phyloP scores from a whole-genome alignment of 345 rosid genomes.

The Lumnitzera racemosa region DNA sequence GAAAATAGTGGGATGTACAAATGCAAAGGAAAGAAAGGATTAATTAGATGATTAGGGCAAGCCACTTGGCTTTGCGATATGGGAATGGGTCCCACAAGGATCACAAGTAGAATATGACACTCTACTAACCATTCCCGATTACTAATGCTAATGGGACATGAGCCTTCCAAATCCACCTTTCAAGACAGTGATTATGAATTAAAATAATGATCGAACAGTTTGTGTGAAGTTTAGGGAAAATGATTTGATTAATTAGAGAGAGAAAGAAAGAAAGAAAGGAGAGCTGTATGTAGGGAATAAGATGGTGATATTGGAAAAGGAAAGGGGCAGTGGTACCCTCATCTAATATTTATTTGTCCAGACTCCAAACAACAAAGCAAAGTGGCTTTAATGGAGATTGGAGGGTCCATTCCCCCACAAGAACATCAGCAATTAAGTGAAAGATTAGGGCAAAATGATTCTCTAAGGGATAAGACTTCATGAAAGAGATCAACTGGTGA shows the following conservation, averaged over 20 bases:
- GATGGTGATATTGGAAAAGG: not conserved
- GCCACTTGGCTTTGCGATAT: not conserved
- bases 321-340: constrained; percentile 4
- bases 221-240: not conserved
- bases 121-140: constrained; percentile 25
- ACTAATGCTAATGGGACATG: constrained; percentile 11
- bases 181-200: constrained; percentile 3
- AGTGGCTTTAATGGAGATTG: constrained; percentile 28
- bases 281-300: constrained; percentile 7
- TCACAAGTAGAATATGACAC: constrained; percentile 38
- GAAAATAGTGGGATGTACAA: no score
- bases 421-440: constrained; percentile 38
- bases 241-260: constrained; percentile 1
- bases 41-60: not conserved
- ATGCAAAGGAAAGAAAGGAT: not conserved
- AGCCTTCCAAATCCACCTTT: constrained; percentile 17
- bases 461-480: constrained; percentile 11
- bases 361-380: constrained; percentile 10
- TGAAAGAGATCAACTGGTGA: not conserved
- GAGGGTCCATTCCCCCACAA: constrained; percentile 29
- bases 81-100: constrained; percentile 19
- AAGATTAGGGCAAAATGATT: constrained; percentile 40
- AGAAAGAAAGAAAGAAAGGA: no score
- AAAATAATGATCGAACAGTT: not conserved
- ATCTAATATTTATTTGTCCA: constrained; percentile 7